Conservation (phyloP, 352 stramenopile species). For the Nannochloropsis limnetica region DNA sequence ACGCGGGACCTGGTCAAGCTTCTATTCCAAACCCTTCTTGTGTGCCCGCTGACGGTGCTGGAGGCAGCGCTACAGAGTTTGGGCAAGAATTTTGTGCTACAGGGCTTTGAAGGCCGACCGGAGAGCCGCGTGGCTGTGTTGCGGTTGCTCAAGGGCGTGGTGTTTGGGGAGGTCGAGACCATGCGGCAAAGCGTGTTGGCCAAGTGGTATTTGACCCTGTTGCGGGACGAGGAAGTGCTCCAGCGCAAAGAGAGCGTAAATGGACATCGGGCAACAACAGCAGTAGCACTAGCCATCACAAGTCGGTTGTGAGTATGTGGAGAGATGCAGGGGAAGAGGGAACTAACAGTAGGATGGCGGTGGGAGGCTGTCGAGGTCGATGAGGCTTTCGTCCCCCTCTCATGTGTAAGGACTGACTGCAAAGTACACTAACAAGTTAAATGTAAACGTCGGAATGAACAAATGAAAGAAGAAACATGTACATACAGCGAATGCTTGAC, state of each 20-base stretch:
- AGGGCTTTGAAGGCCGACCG: neutral
- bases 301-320: neutral
- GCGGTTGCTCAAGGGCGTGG: neutral
- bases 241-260: neutral
- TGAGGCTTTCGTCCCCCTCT: too few relatives aligned
- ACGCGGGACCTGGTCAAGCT: neutral
- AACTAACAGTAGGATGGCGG: too few relatives aligned
- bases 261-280: neutral
- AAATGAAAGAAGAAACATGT: neutral
- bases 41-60: conserved; percentile 8
- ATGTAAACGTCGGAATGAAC: neutral
- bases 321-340: neutral
- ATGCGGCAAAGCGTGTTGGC: conserved; percentile 3
- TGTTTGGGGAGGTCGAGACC: neutral
- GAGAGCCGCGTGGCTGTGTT: conserved; percentile 22
- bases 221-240: neutral
- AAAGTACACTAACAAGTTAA: neutral
- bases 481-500: neutral
- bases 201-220: neutral
- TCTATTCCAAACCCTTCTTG: neutral
- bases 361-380: too few relatives aligned
- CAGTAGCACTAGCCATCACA: neutral
- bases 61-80: neutral
- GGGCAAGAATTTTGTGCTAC: neutral
- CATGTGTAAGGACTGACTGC: neutral